Evolutionary conservation across 768 basidiomycete genomes (phyloP).

Genomic region (Mycena sanguinolenta): DNA sequence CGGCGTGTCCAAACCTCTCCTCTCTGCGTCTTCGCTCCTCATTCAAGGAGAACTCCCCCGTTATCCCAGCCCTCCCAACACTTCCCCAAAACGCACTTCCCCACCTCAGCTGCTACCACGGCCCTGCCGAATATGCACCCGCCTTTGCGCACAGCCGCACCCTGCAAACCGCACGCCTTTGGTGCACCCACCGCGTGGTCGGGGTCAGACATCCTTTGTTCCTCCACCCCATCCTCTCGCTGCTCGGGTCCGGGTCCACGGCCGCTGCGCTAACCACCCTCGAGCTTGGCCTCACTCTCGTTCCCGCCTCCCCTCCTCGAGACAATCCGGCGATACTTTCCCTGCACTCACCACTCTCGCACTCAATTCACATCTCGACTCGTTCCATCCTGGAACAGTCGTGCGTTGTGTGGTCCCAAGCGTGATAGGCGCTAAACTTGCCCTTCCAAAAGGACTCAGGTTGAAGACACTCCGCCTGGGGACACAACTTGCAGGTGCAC

Average conservation of each 20-base stretch:
- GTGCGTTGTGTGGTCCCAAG: background rate
- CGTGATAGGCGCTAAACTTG: background rate
- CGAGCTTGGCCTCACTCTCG: slow-evolving; percentile 35
- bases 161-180: slow-evolving; percentile 37
- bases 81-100: slow-evolving; percentile 30
- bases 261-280: slow-evolving; percentile 8
- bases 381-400: slow-evolving; percentile 38
- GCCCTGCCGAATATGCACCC: slow-evolving; percentile 31
- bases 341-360: slow-evolving; percentile 35
- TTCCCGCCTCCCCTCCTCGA: slow-evolving; percentile 36
- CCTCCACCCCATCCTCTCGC: slow-evolving; percentile 32
- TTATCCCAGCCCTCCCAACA: slow-evolving; percentile 14
- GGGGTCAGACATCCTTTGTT: slow-evolving; percentile 24
- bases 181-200: slow-evolving; percentile 38
- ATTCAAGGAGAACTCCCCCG: slow-evolving; percentile 25
- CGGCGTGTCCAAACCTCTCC: slow-evolving; percentile 32
- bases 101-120: slow-evolving; percentile 37
- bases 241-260: slow-evolving; percentile 20
- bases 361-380: slow-evolving; percentile 40
- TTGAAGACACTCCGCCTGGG: slow-evolving; percentile 5
- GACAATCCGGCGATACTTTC: slow-evolving; percentile 26
- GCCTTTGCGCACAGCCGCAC: slow-evolving; percentile 31
- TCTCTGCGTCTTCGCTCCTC: slow-evolving; percentile 37
- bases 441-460: too few relatives aligned
- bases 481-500: slow-evolving; percentile 22